phyloP scores from a whole-genome alignment of 177 flowering plant species.

The Vitis hybrid region DNA sequence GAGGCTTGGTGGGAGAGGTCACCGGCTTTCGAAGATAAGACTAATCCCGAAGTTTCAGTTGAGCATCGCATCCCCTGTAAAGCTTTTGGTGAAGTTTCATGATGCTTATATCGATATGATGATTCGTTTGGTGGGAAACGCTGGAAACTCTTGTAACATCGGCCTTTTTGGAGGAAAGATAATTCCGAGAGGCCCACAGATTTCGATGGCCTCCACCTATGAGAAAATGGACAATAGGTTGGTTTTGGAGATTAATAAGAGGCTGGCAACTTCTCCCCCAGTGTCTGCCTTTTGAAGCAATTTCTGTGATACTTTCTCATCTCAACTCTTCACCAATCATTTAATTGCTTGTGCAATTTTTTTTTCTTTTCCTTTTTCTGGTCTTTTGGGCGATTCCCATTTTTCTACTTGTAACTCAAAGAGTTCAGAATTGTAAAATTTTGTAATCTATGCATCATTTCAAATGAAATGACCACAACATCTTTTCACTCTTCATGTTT shows the following conservation, averaged over 20 bases:
- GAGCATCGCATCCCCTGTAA: slow-evolving; percentile 4
- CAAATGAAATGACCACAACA: no score
- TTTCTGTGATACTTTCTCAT: not conserved
- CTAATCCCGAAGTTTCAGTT: slow-evolving; percentile 1
- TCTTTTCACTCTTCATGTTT: no score
- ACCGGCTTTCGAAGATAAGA: slow-evolving; percentile 1
- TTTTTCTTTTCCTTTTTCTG: no score
- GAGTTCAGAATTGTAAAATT: no score
- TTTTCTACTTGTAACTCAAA: no score
- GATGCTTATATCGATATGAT: slow-evolving; percentile 13
- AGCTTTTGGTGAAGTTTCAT: slow-evolving; percentile 5
- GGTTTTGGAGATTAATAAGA: slow-evolving; percentile 17
- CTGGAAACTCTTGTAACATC: not conserved
- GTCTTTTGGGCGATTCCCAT: no score
- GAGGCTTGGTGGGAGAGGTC: slow-evolving; percentile 9
- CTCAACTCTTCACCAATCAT: no score
- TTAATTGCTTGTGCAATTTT: no score
- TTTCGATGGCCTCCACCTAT: not conserved
- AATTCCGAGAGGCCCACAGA: not conserved
- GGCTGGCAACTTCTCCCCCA: slow-evolving; percentile 4
- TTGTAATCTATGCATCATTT: no score
- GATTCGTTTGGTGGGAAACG: slow-evolving; percentile 5
- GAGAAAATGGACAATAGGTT: slow-evolving; percentile 14
- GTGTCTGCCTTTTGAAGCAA: not conserved
- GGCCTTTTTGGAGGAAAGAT: not conserved